phyloP scores from a whole-genome alignment of 768 basidiomycete species.

The Baorangia bicolor region DNA sequence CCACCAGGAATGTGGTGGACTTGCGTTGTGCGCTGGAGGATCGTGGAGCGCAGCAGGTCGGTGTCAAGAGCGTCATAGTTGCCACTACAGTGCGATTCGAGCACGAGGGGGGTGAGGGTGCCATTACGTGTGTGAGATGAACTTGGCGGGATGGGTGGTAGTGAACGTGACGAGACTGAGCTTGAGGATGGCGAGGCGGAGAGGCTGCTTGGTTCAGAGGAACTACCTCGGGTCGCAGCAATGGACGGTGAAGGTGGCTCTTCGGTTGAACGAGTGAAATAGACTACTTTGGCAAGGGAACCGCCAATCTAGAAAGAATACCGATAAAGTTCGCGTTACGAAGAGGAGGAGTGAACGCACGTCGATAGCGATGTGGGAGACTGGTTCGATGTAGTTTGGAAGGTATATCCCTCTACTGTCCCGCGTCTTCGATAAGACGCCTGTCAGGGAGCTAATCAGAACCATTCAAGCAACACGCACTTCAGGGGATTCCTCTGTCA shows the following conservation, averaged over 20 bases:
- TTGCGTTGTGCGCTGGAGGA: slow-evolving; percentile 61
- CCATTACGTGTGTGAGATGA: slow-evolving; percentile 51
- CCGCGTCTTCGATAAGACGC: slow-evolving; percentile 56
- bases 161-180: slow-evolving; percentile 17
- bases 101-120: slow-evolving; percentile 78
- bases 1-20: slow-evolving; percentile 87
- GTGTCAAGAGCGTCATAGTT: slow-evolving; percentile 34
- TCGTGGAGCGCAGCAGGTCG: slow-evolving; percentile 55
- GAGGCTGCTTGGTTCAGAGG: slow-evolving; percentile 44
- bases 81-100: slow-evolving; percentile 47
- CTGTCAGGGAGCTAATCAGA: slow-evolving; percentile 13
- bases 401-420: slow-evolving; percentile 97
- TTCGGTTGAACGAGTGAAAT: slow-evolving; percentile 92
- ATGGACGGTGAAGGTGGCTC: slow-evolving; percentile 77
- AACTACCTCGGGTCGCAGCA: slow-evolving; percentile 57
- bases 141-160: slow-evolving; percentile 24
- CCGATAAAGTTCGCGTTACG: background rate
- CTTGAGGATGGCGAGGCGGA: slow-evolving; percentile 32
- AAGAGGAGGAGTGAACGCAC: slow-evolving; percentile 49
- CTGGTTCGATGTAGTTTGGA: slow-evolving; percentile 95
- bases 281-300: slow-evolving; percentile 95
- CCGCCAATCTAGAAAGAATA: slow-evolving; percentile 76
- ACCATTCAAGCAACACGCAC: slow-evolving; percentile 43
- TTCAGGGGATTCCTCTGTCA: slow-evolving; percentile 93
- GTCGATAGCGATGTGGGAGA: slow-evolving; percentile 97